Percentiles rank a stretch among this genome's conserved stretches.
Evolutionary conservation across 2,329 filamentous ascomycete species (phyloP).

Genomic region (Leptographium flavum): DNA sequence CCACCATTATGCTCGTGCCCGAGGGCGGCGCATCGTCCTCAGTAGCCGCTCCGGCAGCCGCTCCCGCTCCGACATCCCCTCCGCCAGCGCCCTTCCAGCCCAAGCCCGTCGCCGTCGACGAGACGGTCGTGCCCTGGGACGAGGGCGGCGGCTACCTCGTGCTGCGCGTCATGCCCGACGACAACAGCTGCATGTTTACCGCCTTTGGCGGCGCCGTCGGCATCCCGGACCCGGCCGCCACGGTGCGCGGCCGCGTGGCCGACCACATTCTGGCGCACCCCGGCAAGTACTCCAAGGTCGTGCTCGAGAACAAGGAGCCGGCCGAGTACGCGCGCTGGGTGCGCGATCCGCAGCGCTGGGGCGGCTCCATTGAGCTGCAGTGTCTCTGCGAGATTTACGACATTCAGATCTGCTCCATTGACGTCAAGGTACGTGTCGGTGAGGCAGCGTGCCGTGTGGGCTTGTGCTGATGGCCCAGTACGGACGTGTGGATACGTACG

Average conservation of each 20-base stretch:
- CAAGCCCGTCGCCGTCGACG: slow-evolving; percentile 23
- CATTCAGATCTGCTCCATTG: slow-evolving; percentile 72
- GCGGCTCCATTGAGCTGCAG: slow-evolving; percentile 77
- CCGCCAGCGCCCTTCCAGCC: slow-evolving; percentile 18
- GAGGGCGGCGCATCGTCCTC: slow-evolving; percentile 5
- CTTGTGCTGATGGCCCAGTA: slow-evolving; percentile 7
- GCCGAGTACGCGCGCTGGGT: slow-evolving; percentile 73
- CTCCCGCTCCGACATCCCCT: slow-evolving; percentile 9
- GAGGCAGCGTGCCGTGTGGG: not conserved
- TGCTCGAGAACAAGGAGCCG: slow-evolving; percentile 54
- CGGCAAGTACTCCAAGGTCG: slow-evolving; percentile 57
- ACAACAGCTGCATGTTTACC: slow-evolving; percentile 89
- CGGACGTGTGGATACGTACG: slow-evolving; percentile 53
- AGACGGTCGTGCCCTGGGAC: slow-evolving; percentile 33
- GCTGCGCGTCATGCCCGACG: slow-evolving; percentile 88
- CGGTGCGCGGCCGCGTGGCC: slow-evolving; percentile 65
- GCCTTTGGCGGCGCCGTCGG: slow-evolving; percentile 74
- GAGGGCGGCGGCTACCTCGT: slow-evolving; percentile 42
- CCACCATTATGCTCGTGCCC: slow-evolving; percentile 36
- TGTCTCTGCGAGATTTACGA: slow-evolving; percentile 76
- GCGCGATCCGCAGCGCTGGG: slow-evolving; percentile 69
- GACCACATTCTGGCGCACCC: slow-evolving; percentile 62
- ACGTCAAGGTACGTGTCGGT: slow-evolving; percentile 41
- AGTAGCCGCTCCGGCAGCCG: slow-evolving; percentile 3
- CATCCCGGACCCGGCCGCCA: slow-evolving; percentile 24